These are phyloP conservation scores for Chlorella sorokiniana DNA, from an alignment of 139 green algal genomes.

Conservation along the genomic window DNA sequence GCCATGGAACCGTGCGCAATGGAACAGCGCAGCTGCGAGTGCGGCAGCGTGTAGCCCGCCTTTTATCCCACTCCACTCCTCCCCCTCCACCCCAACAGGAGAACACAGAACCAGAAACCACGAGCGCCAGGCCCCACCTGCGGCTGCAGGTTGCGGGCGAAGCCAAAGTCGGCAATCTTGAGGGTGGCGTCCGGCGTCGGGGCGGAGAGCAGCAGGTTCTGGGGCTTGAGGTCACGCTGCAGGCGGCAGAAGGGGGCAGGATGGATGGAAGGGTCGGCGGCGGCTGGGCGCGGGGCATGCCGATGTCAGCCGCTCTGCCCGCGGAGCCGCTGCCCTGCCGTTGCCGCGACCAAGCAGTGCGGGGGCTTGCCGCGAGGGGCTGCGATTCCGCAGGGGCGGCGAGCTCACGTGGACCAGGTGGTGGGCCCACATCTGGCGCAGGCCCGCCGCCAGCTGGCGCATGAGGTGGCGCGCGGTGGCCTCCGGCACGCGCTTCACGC, in stretches of 20 bases:
- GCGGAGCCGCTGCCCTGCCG: too few relatives aligned
- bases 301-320: too few relatives aligned
- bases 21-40: not conserved
- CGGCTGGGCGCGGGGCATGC: not conserved
- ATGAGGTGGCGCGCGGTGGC: conserved; percentile 76
- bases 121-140: conserved; percentile 36
- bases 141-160: conserved; percentile 88
- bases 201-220: conserved; percentile 91
- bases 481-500: conserved; percentile 59
- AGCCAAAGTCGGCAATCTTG: conserved; percentile 99
- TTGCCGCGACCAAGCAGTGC: too few relatives aligned
- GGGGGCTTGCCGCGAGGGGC: too few relatives aligned
- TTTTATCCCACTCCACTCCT: too few relatives aligned
- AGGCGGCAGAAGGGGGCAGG: not conserved
- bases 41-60: too few relatives aligned
- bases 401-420: conserved; percentile 88
- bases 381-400: not conserved
- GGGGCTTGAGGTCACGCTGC: conserved; percentile 97
- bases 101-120: too few relatives aligned
- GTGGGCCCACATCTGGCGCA: conserved; percentile 80
- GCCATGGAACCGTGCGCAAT: not conserved
- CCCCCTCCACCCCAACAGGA: too few relatives aligned
- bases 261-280: not conserved
- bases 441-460: conserved; percentile 83
- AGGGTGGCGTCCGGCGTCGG: conserved; percentile 46